Evolutionary conservation across 805 yeast genomes (phyloP), one percentile per base, ranked within the genome.

Genomic region (Sugiyamaella marilandica): DNA sequence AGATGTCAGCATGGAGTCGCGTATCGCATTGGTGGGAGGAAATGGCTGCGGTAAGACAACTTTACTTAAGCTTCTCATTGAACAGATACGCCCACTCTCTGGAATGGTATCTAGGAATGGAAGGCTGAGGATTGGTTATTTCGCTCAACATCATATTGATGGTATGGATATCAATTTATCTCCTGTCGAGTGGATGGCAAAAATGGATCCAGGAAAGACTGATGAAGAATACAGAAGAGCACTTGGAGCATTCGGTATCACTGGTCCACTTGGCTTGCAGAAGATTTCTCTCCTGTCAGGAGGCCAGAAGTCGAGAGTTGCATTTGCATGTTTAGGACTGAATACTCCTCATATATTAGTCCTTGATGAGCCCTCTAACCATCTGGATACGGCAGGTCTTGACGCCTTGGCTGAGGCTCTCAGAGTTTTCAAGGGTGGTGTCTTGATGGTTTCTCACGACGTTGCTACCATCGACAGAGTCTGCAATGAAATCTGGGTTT

Each of bases 11-110:
- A 77, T 92, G 87, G 87, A 91, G 63, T 90, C 97, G 1, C 80
- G 99, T 69, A 87, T 94, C 62, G 99, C 98, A 0, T 76, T 94
- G 55, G 96, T 94, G 55, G 99, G 99, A 79, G 98, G 97, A 55
- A 94, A 94, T 68, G 99, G 99, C 74, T 88, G 97, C 66, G 99
- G 99, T 86, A 94, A 94, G 70, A 91, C 99, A 10, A 94, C 99
- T 2, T 74, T 94, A 56, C 78, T 94, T 65, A 92, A 92, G 68
- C 74, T 94, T 41, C 74, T 94, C 61, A 83, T 91, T 81, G 97
- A 87, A 57, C 81, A 75, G 59, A 72, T 86, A 50, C 73, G 74
- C 19, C 97, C 99, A 1, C 65, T 82, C 43, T 75, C 72, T n/a
- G 99, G 99, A 52, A 76, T 78, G 52, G 85, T 91, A 18, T 79